These are phyloP conservation scores for Kodamaea suecica DNA, from an alignment of 1,139 yeast genomes.

Conservation along the genomic window DNA sequence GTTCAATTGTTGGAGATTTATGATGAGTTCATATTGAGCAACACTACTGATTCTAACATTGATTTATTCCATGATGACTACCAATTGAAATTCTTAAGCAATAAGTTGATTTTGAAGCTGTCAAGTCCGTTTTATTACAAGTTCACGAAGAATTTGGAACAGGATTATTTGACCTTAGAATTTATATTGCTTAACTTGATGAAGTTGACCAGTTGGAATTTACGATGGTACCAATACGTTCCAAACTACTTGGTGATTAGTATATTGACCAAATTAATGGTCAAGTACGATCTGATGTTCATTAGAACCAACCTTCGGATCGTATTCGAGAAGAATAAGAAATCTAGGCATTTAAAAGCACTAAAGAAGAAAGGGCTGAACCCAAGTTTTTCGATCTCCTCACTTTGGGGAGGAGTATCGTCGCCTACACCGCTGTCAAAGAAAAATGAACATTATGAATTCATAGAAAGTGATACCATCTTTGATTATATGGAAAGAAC, in stretches of 20 bases:
- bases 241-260: slow-evolving; percentile 33
- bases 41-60: slow-evolving; percentile 28
- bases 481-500: slow-evolving; percentile 31
- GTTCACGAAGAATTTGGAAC: slow-evolving; percentile 25
- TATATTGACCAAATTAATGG: slow-evolving; percentile 28
- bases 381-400: slow-evolving; percentile 13
- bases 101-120: slow-evolving; percentile 33
- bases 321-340: slow-evolving; percentile 34
- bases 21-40: slow-evolving; percentile 41
- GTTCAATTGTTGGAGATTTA: slow-evolving; percentile 38
- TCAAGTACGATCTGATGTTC: slow-evolving; percentile 31
- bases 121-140: slow-evolving; percentile 22
- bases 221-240: slow-evolving; percentile 42
- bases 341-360: slow-evolving; percentile 9
- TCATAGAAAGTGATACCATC: slow-evolving; percentile 34
- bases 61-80: slow-evolving; percentile 33
- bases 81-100: slow-evolving; percentile 27
- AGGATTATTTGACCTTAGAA: slow-evolving; percentile 34
- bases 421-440: slow-evolving; percentile 9
- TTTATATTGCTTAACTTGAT: slow-evolving; percentile 33
- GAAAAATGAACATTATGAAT: slow-evolving; percentile 19
- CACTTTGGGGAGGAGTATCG: slow-evolving; percentile 14
- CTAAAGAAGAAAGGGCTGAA: slow-evolving; percentile 11
- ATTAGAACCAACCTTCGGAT: slow-evolving; percentile 32
- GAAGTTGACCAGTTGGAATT: slow-evolving; percentile 38